These are phyloP conservation scores for Cercospora zeae-maydis DNA, from an alignment of 2,329 filamentous ascomycete genomes.

Conservation along the genomic window DNA sequence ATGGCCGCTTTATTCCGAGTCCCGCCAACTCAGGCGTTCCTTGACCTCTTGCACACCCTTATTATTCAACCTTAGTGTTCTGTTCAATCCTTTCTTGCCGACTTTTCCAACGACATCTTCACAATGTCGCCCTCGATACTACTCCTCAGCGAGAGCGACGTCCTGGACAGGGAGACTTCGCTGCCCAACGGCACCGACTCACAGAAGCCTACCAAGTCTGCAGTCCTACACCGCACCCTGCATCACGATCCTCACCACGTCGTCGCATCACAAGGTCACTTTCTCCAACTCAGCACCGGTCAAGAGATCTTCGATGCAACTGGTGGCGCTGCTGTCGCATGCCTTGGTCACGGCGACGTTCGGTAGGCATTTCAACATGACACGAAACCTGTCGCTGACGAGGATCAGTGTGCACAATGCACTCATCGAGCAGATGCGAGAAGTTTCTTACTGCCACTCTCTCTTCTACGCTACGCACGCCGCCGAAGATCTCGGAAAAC, in stretches of 20 bases:
- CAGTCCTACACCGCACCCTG: slow-evolving; percentile 52
- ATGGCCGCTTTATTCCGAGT: not conserved
- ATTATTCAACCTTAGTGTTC: not conserved
- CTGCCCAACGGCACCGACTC: not conserved
- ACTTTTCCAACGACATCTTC: not conserved
- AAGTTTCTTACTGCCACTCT: slow-evolving; percentile 58
- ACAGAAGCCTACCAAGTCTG: slow-evolving; percentile 14
- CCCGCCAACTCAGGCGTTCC: not conserved
- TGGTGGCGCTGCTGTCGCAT: slow-evolving; percentile 68
- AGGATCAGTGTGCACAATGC: slow-evolving; percentile 52
- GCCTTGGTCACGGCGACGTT: slow-evolving; percentile 64
- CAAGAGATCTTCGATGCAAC: slow-evolving; percentile 66
- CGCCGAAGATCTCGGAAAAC: slow-evolving; percentile 51
- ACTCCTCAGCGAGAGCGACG: slow-evolving; percentile 28
- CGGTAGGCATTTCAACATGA: slow-evolving; percentile 34
- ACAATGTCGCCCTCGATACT: slow-evolving; percentile 22
- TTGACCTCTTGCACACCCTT: not conserved
- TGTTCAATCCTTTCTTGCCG: not conserved
- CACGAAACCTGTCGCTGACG: not conserved
- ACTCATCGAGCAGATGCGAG: slow-evolving; percentile 56
- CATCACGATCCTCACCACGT: slow-evolving; percentile 48
- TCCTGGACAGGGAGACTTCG: slow-evolving; percentile 5
- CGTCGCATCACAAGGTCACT: slow-evolving; percentile 49
- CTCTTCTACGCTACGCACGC: slow-evolving; percentile 55
- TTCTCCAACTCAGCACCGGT: slow-evolving; percentile 54